Base-by-base conservation (phyloP, 139 green algal species). In the Chlamydomonas sphaeroides region DNA sequence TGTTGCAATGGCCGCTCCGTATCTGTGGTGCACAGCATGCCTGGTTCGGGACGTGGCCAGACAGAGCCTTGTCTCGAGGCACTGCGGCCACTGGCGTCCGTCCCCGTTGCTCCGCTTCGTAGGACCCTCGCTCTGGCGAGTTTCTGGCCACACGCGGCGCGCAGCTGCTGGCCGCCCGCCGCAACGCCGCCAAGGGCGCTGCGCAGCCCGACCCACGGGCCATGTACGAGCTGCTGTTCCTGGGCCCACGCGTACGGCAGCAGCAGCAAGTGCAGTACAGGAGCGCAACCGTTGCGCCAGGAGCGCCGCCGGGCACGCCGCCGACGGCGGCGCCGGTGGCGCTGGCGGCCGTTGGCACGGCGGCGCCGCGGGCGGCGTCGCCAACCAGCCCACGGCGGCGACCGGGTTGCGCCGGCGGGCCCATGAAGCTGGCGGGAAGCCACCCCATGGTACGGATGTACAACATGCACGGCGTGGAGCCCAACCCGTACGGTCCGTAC, bases 171-270 rank as follows among this genome's bases (percentile, higher is more conserved):
- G 41, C 74, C 17, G 15, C 38, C 14, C 74, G 74, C 4, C 74
- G 74, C 25, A 39, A 57, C 3, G 75, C 75, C 23, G 75, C 75
- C 32, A 72, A 72, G n/a, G 45, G 42, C 32, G 33, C 42, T 6
- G 75, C 53, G n/a, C 75, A 82, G 63, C 75, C 75, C 35, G 62
- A 82, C 59, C 61, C 75, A 11, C 75, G 75, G 28, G n/a, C 75
- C 41, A 72, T 82, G 75, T 82, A 65, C 45, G 75, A 82, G 42
- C 75, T 82, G 21, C 41, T 82, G 15, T 51, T 73, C 36, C 61
- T 82, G 32, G 75, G 75, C 20, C 75, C 57, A 3, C 42, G 75
- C 45, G 61, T 72, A 32, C 62, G 38, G 36, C 42, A 53, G 36
- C 36, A 65, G 51, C 35, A 14, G 18, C 33, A 70, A 41, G 17